Percentiles rank a stretch among this genome's conserved stretches.
These are phyloP conservation scores for Picochlorum sp. DNA, from an alignment of 139 green algal species.

Conservation along the genomic window DNA sequence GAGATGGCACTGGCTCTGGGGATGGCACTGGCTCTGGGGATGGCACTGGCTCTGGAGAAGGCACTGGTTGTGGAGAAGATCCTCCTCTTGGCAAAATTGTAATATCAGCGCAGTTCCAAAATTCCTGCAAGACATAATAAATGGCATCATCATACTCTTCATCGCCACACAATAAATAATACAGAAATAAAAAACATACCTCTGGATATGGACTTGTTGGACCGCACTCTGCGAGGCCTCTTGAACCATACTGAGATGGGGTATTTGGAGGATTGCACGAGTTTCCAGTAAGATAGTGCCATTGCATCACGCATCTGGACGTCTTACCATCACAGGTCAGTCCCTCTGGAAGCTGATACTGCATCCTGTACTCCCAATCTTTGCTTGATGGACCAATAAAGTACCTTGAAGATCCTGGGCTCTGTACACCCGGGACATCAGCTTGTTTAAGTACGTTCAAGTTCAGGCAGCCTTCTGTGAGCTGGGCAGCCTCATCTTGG, in stretches of 20 bases:
- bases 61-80: background rate
- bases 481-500: conserved; percentile 15
- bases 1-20: background rate
- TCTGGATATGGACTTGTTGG: conserved; percentile 10
- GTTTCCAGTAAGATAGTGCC: conserved; percentile 44
- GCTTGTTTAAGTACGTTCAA: conserved; percentile 17
- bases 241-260: conserved; percentile 1
- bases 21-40: background rate
- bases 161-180: no score
- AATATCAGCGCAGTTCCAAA: conserved; percentile 43
- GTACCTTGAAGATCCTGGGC: conserved; percentile 8
- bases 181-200: no score
- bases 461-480: conserved; percentile 23
- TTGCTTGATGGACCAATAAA: conserved; percentile 10
- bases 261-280: conserved; percentile 34
- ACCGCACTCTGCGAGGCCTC: conserved; percentile 24
- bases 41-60: background rate
- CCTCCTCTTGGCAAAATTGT: conserved; percentile 16
- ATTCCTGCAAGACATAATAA: conserved; percentile 5
- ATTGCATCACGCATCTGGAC: conserved; percentile 36
- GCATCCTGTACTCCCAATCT: conserved; percentile 17
- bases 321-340: conserved; percentile 20
- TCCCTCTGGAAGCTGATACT: conserved; percentile 29
- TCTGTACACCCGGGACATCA: conserved; percentile 8
- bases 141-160: background rate